Percentiles rank a stretch among this genome's conserved stretches.
Conservation (phyloP, 768 basidiomycete species). For the Lentinula sp. region DNA sequence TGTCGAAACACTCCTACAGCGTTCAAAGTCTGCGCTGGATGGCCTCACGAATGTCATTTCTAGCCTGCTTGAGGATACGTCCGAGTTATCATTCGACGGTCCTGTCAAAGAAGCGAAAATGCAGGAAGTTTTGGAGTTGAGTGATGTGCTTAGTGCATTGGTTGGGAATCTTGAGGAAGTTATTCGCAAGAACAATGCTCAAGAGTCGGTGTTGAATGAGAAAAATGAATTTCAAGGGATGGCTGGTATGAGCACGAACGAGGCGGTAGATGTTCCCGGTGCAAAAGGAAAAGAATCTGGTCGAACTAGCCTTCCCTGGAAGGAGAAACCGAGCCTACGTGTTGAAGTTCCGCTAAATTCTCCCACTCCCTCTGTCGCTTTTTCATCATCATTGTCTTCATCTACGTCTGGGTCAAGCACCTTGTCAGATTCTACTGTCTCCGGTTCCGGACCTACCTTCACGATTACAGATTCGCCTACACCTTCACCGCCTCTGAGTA, state of each 20-base stretch:
- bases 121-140: constrained; percentile 63
- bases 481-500: background rate
- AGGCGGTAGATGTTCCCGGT: background rate
- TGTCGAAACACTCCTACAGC: background rate
- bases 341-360: background rate
- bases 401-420: no score
- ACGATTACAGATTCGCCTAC: background rate
- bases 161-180: constrained; percentile 37
- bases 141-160: constrained; percentile 61
- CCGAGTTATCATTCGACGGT: constrained; percentile 38
- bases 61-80: constrained; percentile 39
- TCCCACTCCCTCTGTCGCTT: background rate
- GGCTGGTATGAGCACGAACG: no score
- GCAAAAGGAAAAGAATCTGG: constrained; percentile 9
- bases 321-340: constrained; percentile 19
- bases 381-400: background rate
- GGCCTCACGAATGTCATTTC: constrained; percentile 38
- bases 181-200: background rate
- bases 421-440: no score
- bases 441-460: background rate
- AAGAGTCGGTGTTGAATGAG: background rate
- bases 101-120: constrained; percentile 55
- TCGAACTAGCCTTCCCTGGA: background rate
- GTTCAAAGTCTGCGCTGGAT: constrained; percentile 23
- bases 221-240: no score